Evolutionary conservation across 176 grass and related monocot species (phyloP), one percentile per base, ranked within the genome.

Genomic region (Poa annua): DNA sequence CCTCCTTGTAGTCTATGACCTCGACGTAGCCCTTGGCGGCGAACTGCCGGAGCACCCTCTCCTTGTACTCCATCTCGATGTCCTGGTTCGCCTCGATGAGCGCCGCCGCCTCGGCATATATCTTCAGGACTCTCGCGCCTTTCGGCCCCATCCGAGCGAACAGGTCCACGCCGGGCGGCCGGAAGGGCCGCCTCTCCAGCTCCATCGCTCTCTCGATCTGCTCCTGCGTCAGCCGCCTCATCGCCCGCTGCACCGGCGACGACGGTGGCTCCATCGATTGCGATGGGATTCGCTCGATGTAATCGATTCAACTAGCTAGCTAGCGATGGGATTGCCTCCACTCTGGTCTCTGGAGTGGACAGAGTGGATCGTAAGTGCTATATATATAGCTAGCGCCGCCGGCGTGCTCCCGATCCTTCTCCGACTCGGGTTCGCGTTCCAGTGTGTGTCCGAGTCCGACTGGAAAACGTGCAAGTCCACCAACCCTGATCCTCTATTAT

Each of bases 121-220:
- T 19, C 63, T 35, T 3, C 7, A 66, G 63, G 15, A 10, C 63
- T 33, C 17, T 15, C 32, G 63, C 63, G 32, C 63, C n/a, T n/a
- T n/a, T n/a, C n/a, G n/a, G n/a, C n/a, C 63, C 63, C 63, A 66
- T 8, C 63, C 32, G 63, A 33, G 63, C 63, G 63, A 66, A 66
- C 32, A 6, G 63, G 2, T 66, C 63, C 29, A 34, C 15, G 29
- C 63, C 63, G 0, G 63, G 63, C 0, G 32, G 63, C 6, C 63
- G 63, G 63, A 66, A 66, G 32, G 29, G 63, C 63, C 7, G 35
- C 15, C 63, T 66, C 63, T 66, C 63, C 5, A 66, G 5, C 32
- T 29, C 63, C 29, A 66, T 66, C 26, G 15, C 63, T 0, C 16
- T 2, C 15, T 66, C 63, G 63, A 66, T 66, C 29, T 66, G 2